These are phyloP conservation scores for Gillenia trifoliata DNA, from an alignment of 306 rosid species.

Conservation along the genomic window DNA sequence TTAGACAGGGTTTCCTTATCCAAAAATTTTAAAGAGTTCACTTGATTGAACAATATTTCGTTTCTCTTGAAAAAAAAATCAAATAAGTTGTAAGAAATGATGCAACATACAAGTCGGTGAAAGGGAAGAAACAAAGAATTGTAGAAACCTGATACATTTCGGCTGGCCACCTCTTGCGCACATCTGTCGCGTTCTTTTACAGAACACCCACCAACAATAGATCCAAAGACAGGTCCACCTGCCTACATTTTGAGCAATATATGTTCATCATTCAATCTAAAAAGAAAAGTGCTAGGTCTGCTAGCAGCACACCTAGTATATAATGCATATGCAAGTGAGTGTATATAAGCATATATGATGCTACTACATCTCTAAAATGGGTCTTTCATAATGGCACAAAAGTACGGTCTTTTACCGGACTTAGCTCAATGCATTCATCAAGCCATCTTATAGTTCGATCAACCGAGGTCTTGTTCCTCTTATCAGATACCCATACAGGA, in stretches of 20 bases:
- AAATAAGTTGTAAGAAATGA: not conserved
- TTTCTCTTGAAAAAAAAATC: not conserved
- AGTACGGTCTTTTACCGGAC: conserved; percentile 33
- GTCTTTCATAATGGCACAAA: not conserved
- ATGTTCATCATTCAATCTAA: not conserved
- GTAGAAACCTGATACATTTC: conserved; percentile 71
- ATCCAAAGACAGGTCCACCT: conserved; percentile 71
- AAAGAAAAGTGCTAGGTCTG: not conserved
- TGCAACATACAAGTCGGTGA: not conserved
- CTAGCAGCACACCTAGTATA: too few species aligned
- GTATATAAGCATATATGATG: not conserved
- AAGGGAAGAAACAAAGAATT: not conserved
- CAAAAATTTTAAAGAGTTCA: not conserved
- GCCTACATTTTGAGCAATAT: conserved; percentile 45
- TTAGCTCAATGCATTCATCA: conserved; percentile 71
- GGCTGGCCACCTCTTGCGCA: conserved; percentile 71
- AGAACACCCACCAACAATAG: conserved; percentile 81
- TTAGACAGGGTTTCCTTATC: not conserved
- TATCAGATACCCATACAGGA: conserved; percentile 77
- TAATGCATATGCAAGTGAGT: not conserved
- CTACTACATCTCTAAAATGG: not conserved
- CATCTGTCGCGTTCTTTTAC: conserved; percentile 76
- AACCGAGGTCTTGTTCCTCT: conserved; percentile 78
- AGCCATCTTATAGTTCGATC: conserved; percentile 93
- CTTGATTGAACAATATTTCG: not conserved